A percentile compares a stretch with the other conserved stretches of the same genome.
Evolutionary conservation across 2,329 filamentous ascomycete species (phyloP).

Genomic region (Colletotrichum filicis): DNA sequence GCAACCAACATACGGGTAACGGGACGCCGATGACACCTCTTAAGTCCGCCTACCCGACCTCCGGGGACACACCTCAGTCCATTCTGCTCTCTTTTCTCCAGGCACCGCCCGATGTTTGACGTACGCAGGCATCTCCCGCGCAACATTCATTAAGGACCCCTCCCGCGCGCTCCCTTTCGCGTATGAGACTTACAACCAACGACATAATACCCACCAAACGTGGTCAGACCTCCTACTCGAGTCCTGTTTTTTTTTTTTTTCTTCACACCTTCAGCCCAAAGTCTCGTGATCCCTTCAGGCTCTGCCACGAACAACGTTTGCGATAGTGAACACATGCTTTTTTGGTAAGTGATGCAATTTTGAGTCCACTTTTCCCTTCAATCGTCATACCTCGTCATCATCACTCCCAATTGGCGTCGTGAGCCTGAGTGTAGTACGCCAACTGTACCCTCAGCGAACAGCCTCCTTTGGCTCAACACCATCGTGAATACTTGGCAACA

Average conservation of each 20-base stretch:
- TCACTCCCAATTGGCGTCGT: not conserved
- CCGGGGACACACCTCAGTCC: not conserved
- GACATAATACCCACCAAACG: not conserved
- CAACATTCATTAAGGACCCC: conserved; percentile 16
- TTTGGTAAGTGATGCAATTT: conserved; percentile 15
- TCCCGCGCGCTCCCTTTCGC: not conserved
- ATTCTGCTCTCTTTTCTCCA: conserved; percentile 20
- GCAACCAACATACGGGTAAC: conserved; percentile 2
- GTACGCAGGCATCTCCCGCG: not conserved
- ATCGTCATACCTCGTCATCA: conserved; percentile 22
- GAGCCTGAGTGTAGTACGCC: not conserved
- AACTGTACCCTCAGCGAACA: not conserved
- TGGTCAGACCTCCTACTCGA: not conserved
- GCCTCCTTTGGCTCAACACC: not conserved
- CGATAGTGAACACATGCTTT: not conserved
- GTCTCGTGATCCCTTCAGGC: not conserved
- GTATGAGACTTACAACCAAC: not conserved
- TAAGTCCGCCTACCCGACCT: conserved; percentile 25
- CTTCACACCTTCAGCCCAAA: not conserved
- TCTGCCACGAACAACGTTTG: not conserved
- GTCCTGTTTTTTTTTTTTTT: not conserved
- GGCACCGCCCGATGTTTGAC: conserved; percentile 25
- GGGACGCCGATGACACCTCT: conserved; percentile 17
- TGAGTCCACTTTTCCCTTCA: not conserved
- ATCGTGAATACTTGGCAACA: not conserved